Conservation (phyloP, 176 grass and related monocot genomes). For the Bonia amplexicaulis region DNA sequence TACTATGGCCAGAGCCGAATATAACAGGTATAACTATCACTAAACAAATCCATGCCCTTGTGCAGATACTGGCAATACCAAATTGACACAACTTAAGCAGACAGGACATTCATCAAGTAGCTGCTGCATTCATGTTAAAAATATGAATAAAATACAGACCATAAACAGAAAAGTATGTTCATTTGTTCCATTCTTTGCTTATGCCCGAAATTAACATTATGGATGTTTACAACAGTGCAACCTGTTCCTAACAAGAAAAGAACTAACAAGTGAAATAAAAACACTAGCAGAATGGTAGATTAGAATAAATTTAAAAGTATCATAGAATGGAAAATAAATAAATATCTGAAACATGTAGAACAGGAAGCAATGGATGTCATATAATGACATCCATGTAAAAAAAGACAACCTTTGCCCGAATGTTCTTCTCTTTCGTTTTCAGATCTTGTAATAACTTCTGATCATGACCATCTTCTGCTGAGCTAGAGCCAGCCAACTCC, state of each 20-base stretch:
- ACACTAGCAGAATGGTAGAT: not conserved
- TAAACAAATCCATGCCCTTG: not conserved
- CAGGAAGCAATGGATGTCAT: slow-evolving; percentile 1
- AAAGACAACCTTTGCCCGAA: slow-evolving; percentile 54
- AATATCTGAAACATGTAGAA: not conserved
- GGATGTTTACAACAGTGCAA: not conserved
- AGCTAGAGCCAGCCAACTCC: slow-evolving; percentile 50
- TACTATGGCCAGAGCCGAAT: not conserved
- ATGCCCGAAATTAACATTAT: not conserved
- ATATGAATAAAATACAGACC: not conserved
- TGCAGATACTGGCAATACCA: not conserved
- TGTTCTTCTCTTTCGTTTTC: slow-evolving; percentile 47
- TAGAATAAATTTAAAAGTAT: not conserved
- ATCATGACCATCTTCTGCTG: slow-evolving; percentile 33
- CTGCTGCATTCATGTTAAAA: not conserved
- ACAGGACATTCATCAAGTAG: not conserved
- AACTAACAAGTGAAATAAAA: slow-evolving; percentile 2
- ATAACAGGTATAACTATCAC: not conserved
- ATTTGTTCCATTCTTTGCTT: not conserved
- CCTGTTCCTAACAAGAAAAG: not conserved
- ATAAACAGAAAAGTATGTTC: not conserved
- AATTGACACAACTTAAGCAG: not conserved
- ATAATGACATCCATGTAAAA: slow-evolving; percentile 4
- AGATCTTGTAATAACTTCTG: slow-evolving; percentile 57
- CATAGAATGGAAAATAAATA: not conserved